Conservation (phyloP, 768 basidiomycete species). For the Phaffia australis region DNA sequence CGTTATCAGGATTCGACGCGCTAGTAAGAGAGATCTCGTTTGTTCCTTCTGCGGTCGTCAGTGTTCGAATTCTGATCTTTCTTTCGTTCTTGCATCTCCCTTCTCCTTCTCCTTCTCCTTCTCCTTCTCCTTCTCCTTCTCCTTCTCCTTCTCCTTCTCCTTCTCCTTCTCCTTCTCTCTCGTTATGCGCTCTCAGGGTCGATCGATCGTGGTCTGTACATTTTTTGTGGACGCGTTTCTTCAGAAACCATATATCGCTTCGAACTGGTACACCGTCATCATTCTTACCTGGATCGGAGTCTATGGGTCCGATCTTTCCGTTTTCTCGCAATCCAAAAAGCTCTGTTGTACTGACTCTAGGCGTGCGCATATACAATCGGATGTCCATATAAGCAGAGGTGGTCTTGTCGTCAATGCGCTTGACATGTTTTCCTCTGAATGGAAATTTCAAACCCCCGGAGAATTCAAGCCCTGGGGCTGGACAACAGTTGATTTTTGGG, state of each 20-base stretch:
- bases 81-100: too few species aligned
- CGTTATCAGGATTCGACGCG: too few species aligned
- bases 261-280: conserved; percentile 12
- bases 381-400: neutral
- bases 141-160: neutral
- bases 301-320: neutral
- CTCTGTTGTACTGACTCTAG: neutral
- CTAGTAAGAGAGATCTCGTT: too few species aligned
- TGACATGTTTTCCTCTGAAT: conserved; percentile 9
- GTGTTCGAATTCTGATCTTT: too few species aligned
- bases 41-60: too few species aligned
- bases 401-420: conserved; percentile 10
- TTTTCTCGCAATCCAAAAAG: too few species aligned
- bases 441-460: conserved; percentile 8
- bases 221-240: conserved; percentile 6
- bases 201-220: conserved; percentile 8
- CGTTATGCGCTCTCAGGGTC: neutral
- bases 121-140: too few species aligned
- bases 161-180: neutral
- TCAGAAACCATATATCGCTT: neutral
- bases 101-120: too few species aligned
- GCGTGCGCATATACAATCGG: neutral
- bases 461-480: conserved; percentile 16
- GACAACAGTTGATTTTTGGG: conserved; percentile 17
- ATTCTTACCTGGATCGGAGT: conserved; percentile 8